These are phyloP conservation scores for Escovopsis weberi DNA, from an alignment of 2,329 filamentous ascomycete genomes.

Conservation along the genomic window DNA sequence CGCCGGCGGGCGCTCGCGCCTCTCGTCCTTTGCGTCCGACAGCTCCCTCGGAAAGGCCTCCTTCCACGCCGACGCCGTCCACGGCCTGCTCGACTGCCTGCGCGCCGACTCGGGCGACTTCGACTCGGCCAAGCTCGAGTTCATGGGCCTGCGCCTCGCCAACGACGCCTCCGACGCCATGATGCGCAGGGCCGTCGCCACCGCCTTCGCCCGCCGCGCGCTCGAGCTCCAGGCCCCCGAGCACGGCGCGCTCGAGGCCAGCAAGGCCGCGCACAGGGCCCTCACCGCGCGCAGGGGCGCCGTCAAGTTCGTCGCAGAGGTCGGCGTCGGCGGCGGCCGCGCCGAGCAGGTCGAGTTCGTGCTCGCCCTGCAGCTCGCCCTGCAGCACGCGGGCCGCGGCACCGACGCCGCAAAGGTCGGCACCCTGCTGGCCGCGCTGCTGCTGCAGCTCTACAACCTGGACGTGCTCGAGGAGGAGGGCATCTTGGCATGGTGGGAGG, in stretches of 20 bases:
- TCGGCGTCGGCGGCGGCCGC: constrained; percentile 49
- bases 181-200: constrained; percentile 73
- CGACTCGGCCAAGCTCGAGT: constrained; percentile 70
- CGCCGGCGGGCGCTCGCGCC: constrained; percentile 41
- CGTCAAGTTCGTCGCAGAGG: constrained; percentile 40
- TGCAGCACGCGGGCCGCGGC: constrained; percentile 46
- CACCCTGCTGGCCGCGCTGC: constrained; percentile 58
- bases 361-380: constrained; percentile 66
- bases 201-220: constrained; percentile 71
- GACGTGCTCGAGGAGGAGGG: constrained; percentile 85
- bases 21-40: constrained; percentile 59
- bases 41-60: constrained; percentile 41
- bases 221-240: constrained; percentile 47
- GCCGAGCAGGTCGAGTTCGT: constrained; percentile 79
- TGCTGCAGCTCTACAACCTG: constrained; percentile 72
- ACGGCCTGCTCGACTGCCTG: constrained; percentile 75
- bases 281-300: constrained; percentile 41
- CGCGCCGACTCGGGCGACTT: constrained; percentile 64
- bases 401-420: constrained; percentile 34
- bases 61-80: constrained; percentile 79
- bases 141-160: constrained; percentile 82
- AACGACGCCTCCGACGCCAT: constrained; percentile 82
- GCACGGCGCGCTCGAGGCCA: constrained; percentile 39
- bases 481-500: constrained; percentile 77
- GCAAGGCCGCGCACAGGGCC: constrained; percentile 49